Conservation (phyloP, 495 filamentous ascomycete genomes). For the Aspergillus avenaceus region DNA sequence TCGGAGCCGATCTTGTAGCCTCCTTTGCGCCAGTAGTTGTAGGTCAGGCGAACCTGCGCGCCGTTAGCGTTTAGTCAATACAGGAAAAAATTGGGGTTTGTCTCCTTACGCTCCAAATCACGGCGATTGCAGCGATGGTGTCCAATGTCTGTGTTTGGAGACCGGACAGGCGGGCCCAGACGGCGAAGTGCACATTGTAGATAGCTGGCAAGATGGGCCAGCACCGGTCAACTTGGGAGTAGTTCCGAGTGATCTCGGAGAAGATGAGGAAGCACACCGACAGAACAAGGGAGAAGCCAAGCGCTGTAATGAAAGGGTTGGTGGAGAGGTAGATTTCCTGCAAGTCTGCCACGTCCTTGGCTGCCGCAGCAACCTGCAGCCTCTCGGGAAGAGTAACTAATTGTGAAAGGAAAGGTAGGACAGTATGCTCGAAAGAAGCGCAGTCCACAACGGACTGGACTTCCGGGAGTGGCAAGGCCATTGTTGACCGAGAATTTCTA, state of each 20-base stretch:
- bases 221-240: constrained; percentile 85
- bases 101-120: constrained; percentile 73
- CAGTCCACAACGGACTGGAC: constrained; percentile 66
- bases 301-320: constrained; percentile 77
- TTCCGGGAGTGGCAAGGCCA: constrained; percentile 61
- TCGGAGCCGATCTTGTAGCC: constrained; percentile 84
- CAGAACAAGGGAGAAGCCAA: constrained; percentile 65
- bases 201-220: constrained; percentile 88
- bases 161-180: constrained; percentile 71
- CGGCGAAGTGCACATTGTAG: constrained; percentile 81
- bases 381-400: constrained; percentile 65
- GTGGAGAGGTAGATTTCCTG: constrained; percentile 74
- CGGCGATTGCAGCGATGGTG: constrained; percentile 64
- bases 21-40: constrained; percentile 96
- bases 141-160: constrained; percentile 71
- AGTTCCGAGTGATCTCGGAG: constrained; percentile 85
- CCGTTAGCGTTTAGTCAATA: neutral
- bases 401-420: constrained; percentile 75
- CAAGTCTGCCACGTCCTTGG: constrained; percentile 51
- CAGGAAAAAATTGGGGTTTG: neutral
- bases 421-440: constrained; percentile 65
- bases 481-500: constrained; percentile 20
- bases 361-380: constrained; percentile 45
- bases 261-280: constrained; percentile 65
- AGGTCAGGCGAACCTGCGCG: constrained; percentile 70